Conservation (phyloP, 1,284 basidiomycete species). For the Filobasidium uniguttulatum region DNA sequence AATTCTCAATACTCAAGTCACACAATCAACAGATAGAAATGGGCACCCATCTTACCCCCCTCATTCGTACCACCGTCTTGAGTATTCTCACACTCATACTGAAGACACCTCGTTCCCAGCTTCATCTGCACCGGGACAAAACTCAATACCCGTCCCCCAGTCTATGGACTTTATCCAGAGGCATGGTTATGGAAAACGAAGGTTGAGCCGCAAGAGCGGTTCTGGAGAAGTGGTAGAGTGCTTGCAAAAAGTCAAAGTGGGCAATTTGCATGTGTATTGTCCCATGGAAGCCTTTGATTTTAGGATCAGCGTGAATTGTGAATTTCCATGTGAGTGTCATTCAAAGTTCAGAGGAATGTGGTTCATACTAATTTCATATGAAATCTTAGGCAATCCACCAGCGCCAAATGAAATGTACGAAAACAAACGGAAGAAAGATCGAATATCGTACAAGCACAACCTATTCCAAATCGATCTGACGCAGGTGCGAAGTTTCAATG, state of each 20-base stretch:
- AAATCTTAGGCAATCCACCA: not conserved
- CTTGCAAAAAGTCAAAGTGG: constrained; percentile 68
- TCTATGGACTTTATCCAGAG: not conserved
- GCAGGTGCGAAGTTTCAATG: constrained; percentile 47
- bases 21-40: constrained; percentile 38
- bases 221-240: constrained; percentile 50
- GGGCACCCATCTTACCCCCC: constrained; percentile 38
- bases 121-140: constrained; percentile 29
- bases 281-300: constrained; percentile 77
- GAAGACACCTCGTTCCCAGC: constrained; percentile 63
- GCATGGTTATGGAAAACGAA: not conserved
- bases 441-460: constrained; percentile 84
- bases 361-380: not conserved
- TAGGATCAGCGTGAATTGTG: constrained; percentile 77
- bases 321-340: constrained; percentile 43
- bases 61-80: constrained; percentile 47
- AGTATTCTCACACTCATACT: constrained; percentile 64
- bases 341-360: too few species aligned
- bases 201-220: constrained; percentile 73
- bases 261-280: constrained; percentile 72
- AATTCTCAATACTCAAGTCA: constrained; percentile 55
- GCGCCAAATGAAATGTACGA: constrained; percentile 37
- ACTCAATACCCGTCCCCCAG: constrained; percentile 41
- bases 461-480: constrained; percentile 87
- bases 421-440: constrained; percentile 65